These are phyloP conservation scores for Neurospora sp. DNA, from an alignment of 495 filamentous ascomycete genomes.

Conservation along the genomic window DNA sequence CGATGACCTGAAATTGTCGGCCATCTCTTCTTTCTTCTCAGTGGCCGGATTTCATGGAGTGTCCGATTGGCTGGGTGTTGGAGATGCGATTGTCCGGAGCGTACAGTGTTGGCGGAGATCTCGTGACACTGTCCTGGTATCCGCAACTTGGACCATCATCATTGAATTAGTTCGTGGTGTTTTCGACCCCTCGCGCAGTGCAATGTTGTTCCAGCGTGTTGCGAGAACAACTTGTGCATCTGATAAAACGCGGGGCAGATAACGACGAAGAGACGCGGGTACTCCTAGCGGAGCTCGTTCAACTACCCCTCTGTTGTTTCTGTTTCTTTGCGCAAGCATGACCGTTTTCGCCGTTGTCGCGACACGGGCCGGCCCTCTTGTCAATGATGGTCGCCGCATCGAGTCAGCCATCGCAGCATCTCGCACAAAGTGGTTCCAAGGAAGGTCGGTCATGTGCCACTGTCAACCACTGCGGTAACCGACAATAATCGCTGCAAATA, in stretches of 20 bases:
- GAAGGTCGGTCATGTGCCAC: background rate
- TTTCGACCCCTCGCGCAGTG: background rate
- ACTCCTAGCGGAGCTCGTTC: background rate
- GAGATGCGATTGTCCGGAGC: background rate
- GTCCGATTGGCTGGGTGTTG: background rate
- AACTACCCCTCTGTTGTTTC: background rate
- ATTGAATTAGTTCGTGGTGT: background rate
- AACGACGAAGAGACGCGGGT: background rate
- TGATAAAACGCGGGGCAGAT: background rate
- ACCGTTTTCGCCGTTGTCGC: background rate
- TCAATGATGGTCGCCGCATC: background rate
- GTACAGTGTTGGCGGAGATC: background rate
- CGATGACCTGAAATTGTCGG: background rate
- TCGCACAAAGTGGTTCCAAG: background rate
- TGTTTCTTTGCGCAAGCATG: background rate
- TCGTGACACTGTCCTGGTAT: background rate
- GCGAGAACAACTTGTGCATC: background rate
- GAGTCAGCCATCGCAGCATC: background rate
- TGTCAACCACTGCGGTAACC: background rate
- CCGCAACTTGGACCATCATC: background rate
- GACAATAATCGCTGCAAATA: background rate
- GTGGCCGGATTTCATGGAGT: background rate
- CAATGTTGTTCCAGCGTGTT: background rate
- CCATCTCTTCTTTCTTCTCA: background rate
- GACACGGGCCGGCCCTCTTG: background rate